A percentile compares a stretch with the other conserved stretches of the same genome.
Conservation (phyloP, 768 basidiomycete genomes). For the Cyclocybe aegerita region DNA sequence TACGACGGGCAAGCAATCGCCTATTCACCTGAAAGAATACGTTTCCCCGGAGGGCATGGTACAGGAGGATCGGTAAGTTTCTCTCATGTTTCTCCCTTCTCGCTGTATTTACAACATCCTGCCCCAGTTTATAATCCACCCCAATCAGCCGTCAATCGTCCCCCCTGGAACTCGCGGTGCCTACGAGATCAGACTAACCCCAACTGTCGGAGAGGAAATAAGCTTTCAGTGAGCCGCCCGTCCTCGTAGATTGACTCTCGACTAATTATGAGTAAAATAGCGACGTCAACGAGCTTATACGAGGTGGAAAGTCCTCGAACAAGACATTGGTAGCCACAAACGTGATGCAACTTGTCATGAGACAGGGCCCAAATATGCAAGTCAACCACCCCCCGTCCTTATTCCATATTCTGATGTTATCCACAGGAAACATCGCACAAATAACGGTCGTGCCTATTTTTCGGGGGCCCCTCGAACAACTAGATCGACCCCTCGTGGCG, state of each 20-base stretch:
- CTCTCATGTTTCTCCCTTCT: not conserved
- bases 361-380: constrained; percentile 46
- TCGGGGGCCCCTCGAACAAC: constrained; percentile 1
- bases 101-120: not conserved
- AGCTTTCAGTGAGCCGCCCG: constrained; percentile 35
- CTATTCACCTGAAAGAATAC: constrained; percentile 32
- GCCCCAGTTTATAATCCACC: constrained; percentile 4
- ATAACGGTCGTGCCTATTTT: constrained; percentile 49
- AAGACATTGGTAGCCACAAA: constrained; percentile 39
- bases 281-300: constrained; percentile 24
- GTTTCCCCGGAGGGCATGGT: constrained; percentile 24
- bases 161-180: constrained; percentile 23
- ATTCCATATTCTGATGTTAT: not conserved
- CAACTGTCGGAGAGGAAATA: constrained; percentile 37
- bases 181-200: constrained; percentile 28
- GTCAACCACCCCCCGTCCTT: constrained; percentile 12
- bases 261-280: constrained; percentile 14
- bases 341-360: constrained; percentile 47
- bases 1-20: constrained; percentile 47
- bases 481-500: constrained; percentile 13
- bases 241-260: not conserved
- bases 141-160: not conserved
- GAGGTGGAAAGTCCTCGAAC: constrained; percentile 10
- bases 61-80: constrained; percentile 23
- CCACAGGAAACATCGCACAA: constrained; percentile 24